These are phyloP conservation scores for Nepenthes gracilis DNA, from an alignment of 148 eudicot species.

Conservation along the genomic window DNA sequence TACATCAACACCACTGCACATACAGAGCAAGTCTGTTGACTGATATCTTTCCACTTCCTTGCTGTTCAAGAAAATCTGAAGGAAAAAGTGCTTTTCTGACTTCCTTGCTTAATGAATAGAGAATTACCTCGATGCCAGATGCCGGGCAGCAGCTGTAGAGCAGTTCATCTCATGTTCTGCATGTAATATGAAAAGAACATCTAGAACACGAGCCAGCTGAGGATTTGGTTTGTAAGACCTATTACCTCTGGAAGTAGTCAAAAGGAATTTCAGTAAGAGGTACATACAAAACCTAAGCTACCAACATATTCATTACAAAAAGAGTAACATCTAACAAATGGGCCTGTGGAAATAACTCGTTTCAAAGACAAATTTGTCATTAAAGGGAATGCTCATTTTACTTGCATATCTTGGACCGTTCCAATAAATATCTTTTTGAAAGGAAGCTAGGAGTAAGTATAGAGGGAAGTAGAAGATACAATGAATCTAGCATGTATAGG, in stretches of 20 bases:
- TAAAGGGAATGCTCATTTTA: too few relatives aligned
- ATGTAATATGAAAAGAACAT: conserved; percentile 83
- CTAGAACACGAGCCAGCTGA: conserved; percentile 83
- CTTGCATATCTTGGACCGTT: too few relatives aligned
- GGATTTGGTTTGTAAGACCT: conserved; percentile 92
- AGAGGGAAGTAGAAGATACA: conserved; percentile 44
- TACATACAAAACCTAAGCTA: background rate
- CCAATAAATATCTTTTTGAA: too few relatives aligned
- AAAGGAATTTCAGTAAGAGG: background rate
- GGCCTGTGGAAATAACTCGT: too few relatives aligned
- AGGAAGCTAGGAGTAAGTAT: background rate
- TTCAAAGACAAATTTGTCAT: too few relatives aligned
- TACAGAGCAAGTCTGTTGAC: conserved; percentile 4
- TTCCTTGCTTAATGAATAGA: background rate
- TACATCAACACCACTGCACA: conserved; percentile 93
- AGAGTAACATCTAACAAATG: too few relatives aligned
- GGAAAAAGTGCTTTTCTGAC: background rate
- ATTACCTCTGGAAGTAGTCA: conserved; percentile 50
- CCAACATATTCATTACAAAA: too few relatives aligned
- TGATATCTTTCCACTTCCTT: background rate
- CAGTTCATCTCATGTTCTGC: conserved; percentile 99
- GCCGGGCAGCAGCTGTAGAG: conserved; percentile 98
- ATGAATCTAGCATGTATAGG: conserved; percentile 92
- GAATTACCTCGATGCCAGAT: conserved; percentile 91
- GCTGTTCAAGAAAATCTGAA: background rate